Percentiles rank a stretch among this genome's conserved stretches.
These are phyloP conservation scores for Alnus glutinosa DNA, from an alignment of 306 rosid species.

Conservation along the genomic window DNA sequence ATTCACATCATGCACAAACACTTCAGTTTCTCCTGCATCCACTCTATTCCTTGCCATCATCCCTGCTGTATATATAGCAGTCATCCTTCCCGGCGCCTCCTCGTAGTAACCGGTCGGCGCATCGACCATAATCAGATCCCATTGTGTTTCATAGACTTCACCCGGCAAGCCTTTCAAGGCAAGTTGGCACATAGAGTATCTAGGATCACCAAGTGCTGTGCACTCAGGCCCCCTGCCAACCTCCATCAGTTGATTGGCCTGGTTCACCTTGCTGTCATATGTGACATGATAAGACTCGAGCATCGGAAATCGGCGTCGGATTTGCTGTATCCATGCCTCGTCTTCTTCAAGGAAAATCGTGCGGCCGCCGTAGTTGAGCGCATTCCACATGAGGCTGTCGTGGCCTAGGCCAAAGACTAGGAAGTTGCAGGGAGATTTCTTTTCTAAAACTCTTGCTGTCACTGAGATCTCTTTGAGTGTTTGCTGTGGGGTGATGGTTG, in stretches of 20 bases:
- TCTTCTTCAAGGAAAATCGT: constrained; percentile 80
- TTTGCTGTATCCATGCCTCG: constrained; percentile 65
- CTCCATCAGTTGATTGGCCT: constrained; percentile 62
- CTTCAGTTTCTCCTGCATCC: constrained; percentile 44
- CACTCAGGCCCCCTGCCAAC: constrained; percentile 67
- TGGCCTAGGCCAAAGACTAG: constrained; percentile 77
- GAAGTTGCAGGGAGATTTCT: constrained; percentile 73
- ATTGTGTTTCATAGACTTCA: constrained; percentile 46
- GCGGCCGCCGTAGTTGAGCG: constrained; percentile 62
- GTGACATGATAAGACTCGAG: constrained; percentile 59
- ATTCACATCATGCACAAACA: constrained; percentile 82
- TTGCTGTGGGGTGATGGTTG: constrained; percentile 77
- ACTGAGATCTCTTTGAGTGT: constrained; percentile 66
- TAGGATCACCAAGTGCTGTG: constrained; percentile 46
- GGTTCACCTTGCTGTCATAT: constrained; percentile 62
- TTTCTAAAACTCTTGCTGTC: constrained; percentile 46
- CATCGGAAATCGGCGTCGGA: constrained; percentile 47
- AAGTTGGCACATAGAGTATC: constrained; percentile 52
- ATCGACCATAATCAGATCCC: constrained; percentile 93
- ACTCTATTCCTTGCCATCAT: constrained; percentile 72
- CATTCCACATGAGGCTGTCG: constrained; percentile 86
- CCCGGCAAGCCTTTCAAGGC: constrained; percentile 63
- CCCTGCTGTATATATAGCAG: constrained; percentile 77
- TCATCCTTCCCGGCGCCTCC: constrained; percentile 82
- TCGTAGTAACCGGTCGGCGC: constrained; percentile 75